Conservation (phyloP, 306 rosid species). For the Begonia masoniana region DNA sequence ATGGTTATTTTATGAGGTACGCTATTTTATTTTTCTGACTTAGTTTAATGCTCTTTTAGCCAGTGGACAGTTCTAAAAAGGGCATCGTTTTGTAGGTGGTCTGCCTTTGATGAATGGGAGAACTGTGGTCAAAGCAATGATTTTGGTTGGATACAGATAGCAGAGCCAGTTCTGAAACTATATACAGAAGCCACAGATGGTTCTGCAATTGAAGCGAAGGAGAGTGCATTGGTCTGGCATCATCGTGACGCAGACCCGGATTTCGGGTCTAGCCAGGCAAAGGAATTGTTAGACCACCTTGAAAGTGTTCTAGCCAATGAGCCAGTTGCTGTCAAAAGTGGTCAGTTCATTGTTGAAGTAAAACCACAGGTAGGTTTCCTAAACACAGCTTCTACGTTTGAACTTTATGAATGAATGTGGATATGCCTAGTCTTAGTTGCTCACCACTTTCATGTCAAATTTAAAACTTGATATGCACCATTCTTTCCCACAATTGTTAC, state of each 20-base stretch:
- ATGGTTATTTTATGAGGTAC: slow-evolving; percentile 48
- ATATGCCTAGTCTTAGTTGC: too few relatives aligned
- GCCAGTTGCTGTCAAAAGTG: slow-evolving; percentile 54
- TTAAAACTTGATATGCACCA: too few relatives aligned
- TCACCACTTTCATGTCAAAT: too few relatives aligned
- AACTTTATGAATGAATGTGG: background rate
- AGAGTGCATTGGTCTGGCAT: slow-evolving; percentile 67
- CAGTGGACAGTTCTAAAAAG: background rate
- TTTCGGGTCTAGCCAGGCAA: slow-evolving; percentile 60
- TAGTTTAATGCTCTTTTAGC: background rate
- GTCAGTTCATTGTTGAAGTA: slow-evolving; percentile 63
- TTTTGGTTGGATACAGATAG: slow-evolving; percentile 51
- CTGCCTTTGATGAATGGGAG: slow-evolving; percentile 35
- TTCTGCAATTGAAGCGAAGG: slow-evolving; percentile 45
- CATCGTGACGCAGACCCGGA: slow-evolving; percentile 68
- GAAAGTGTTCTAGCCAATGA: slow-evolving; percentile 62
- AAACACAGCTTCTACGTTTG: background rate
- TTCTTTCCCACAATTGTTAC: too few relatives aligned
- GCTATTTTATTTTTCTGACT: background rate
- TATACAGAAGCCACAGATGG: slow-evolving; percentile 69
- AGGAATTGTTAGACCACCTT: slow-evolving; percentile 56
- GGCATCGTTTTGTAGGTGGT: slow-evolving; percentile 33
- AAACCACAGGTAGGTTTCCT: slow-evolving; percentile 47
- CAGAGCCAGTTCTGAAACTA: slow-evolving; percentile 50
- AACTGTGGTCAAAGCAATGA: slow-evolving; percentile 36